Base-by-base conservation (phyloP, 768 basidiomycete genomes). In the Pisolithus albus region DNA sequence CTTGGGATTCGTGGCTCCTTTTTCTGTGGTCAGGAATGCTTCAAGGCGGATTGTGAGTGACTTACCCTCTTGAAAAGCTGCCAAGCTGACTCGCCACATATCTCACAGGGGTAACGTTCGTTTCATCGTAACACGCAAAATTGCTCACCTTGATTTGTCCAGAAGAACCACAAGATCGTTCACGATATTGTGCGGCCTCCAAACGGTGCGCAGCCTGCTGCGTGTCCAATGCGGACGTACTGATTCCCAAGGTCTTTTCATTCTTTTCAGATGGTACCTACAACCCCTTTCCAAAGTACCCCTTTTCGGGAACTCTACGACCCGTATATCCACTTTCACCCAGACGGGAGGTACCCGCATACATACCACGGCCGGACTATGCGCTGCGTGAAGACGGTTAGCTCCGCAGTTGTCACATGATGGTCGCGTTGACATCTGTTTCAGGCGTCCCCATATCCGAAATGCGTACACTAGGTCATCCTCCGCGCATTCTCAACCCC, bases 21-120 rank as follows among this genome's bases (percentile, higher is more conserved):
- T 65, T 98, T 94, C 71, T 97, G 95, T 58, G 83, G 84, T 23
- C 95, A 98, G 69, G 91, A 89, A 47, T 98, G 95, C 71, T 97
- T 97, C 81, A 97, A 96, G 70, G 79, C 84, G 44, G 86, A 81
- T 67, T 98, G 95, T 94, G 67, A 75, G 92, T 76, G 37, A 6
- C 18, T 8, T 7, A 16, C 10, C 47, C 5, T 26, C 26, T 19
- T 16, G 38, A 45, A 23, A 45, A 21, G 16, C 9, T 21, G 6
- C 16, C 11, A n/a, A 9, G 37, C 53, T 6, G 52, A 44, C 47
- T 47, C 18, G 36, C 38, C 40, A n/a, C 21, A 32, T 32, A 18
- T 28, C 13, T 26, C 28, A 28, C 47, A 67, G 65, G 67, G 67
- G 67, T 67, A 60, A 26, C 21, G 50, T 32, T 39, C 9, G 9